Conservation (phyloP, 345 rosid species). For the Lagerstroemia speciosa region DNA sequence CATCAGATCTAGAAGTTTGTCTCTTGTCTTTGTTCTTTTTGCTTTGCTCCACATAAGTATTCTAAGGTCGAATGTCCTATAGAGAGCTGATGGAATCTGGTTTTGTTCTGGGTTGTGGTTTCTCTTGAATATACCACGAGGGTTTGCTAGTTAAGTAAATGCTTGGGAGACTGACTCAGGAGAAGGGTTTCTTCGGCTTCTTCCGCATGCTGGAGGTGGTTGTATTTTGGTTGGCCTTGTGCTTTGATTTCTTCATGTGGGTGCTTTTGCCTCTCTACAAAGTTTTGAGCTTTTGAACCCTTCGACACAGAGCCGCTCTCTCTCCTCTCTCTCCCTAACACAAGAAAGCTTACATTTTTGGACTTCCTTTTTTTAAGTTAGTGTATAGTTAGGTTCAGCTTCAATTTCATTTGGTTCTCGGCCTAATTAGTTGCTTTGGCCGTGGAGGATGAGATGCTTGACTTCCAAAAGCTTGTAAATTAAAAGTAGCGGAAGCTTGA, state of each 20-base stretch:
- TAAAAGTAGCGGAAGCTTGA: background rate
- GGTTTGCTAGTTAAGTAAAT: background rate
- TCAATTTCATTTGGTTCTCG: background rate
- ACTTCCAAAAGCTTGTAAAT: background rate
- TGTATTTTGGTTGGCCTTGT: background rate
- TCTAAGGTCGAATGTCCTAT: background rate
- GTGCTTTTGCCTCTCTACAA: background rate
- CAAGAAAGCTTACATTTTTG: background rate
- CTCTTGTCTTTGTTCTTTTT: background rate
- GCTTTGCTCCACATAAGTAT: background rate
- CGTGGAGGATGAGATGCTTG: background rate
- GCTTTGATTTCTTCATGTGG: constrained; percentile 5
- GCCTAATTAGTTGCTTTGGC: background rate
- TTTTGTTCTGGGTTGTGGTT: background rate
- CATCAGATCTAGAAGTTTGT: background rate
- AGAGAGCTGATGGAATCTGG: background rate
- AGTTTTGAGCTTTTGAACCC: constrained; percentile 1
- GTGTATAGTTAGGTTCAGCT: background rate
- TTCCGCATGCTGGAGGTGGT: background rate
- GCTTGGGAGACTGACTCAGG: background rate
- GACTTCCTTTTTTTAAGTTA: background rate
- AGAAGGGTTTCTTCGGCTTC: background rate
- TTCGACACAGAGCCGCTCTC: background rate
- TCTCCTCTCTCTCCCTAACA: background rate
- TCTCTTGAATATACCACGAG: background rate